Conservation (phyloP, 176 grass and related monocot genomes). For the Rhynchospora breviuscula region DNA sequence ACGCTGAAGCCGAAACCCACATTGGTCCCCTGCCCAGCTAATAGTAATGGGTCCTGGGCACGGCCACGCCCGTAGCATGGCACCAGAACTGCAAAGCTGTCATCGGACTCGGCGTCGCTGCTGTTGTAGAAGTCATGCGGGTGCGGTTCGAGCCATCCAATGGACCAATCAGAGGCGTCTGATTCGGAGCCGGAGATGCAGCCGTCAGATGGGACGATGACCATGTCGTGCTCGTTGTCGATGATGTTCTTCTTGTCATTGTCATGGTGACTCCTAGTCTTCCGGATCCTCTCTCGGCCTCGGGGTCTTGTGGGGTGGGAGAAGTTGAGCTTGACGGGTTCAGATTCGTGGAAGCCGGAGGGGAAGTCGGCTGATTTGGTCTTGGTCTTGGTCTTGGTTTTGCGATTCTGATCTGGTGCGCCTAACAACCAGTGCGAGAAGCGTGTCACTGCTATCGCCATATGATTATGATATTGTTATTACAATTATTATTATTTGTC, state of each 20-base stretch:
- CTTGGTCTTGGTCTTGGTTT: background rate
- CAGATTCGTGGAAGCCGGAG: slow-evolving; percentile 48
- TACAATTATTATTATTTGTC: background rate
- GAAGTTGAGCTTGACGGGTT: slow-evolving; percentile 11
- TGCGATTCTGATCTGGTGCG: background rate
- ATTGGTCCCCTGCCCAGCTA: background rate
- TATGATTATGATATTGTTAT: background rate
- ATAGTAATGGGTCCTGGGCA: background rate
- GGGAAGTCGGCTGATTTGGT: slow-evolving; percentile 37
- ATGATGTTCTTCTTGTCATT: slow-evolving; percentile 23
- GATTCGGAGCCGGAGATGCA: slow-evolving; percentile 51
- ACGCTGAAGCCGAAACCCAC: slow-evolving; percentile 5
- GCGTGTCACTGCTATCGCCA: slow-evolving; percentile 46
- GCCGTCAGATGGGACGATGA: slow-evolving; percentile 60
- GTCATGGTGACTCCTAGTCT: background rate
- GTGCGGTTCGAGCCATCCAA: slow-evolving; percentile 69
- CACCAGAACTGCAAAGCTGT: slow-evolving; percentile 71
- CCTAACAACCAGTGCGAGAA: slow-evolving; percentile 46
- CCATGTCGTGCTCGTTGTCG: slow-evolving; percentile 57
- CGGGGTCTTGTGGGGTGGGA: background rate
- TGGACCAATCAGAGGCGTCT: slow-evolving; percentile 72
- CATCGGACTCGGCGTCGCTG: slow-evolving; percentile 43
- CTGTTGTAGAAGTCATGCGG: slow-evolving; percentile 40
- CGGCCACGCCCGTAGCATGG: slow-evolving; percentile 47
- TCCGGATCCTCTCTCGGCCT: slow-evolving; percentile 23